Evolutionary conservation across 1,139 yeast genomes (phyloP).

Genomic region (Scheffersomyces segobiensis): DNA sequence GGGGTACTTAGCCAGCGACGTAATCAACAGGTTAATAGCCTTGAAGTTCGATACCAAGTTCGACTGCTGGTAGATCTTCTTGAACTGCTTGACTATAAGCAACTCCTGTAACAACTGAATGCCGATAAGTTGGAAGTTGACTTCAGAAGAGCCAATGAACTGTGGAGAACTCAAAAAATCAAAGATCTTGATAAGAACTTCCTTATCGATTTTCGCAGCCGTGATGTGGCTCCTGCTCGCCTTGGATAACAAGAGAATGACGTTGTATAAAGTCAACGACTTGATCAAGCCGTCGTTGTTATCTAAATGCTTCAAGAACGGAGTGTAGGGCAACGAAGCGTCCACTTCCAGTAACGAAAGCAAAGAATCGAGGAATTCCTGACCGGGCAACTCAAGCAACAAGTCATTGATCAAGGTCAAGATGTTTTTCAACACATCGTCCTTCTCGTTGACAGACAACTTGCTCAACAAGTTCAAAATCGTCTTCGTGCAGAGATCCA

Average conservation of each 20-base stretch:
- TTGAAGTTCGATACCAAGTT: slow-evolving; percentile 55
- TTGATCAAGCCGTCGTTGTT: slow-evolving; percentile 48
- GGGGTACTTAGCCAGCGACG: slow-evolving; percentile 36
- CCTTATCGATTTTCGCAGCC: slow-evolving; percentile 22
- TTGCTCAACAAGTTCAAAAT: slow-evolving; percentile 57
- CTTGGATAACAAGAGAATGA: slow-evolving; percentile 40
- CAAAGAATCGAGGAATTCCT: slow-evolving; percentile 45
- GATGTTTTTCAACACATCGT: slow-evolving; percentile 74
- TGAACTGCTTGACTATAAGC: slow-evolving; percentile 57
- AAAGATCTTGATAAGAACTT: slow-evolving; percentile 42
- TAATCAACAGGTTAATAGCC: slow-evolving; percentile 42
- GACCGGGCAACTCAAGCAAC: slow-evolving; percentile 42
- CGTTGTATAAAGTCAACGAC: slow-evolving; percentile 46
- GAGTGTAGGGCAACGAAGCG: slow-evolving; percentile 54
- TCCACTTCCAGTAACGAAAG: slow-evolving; percentile 48
- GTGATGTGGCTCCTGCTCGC: slow-evolving; percentile 16
- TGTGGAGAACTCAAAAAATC: slow-evolving; percentile 38
- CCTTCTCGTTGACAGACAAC: slow-evolving; percentile 45
- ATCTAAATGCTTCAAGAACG: slow-evolving; percentile 53
- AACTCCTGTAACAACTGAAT: slow-evolving; percentile 68
- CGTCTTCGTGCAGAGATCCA: slow-evolving; percentile 57
- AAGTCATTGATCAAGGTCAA: slow-evolving; percentile 71
- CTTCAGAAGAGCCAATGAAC: slow-evolving; percentile 49
- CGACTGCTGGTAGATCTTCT: slow-evolving; percentile 57
- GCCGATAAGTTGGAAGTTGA: slow-evolving; percentile 61